phyloP scores from a whole-genome alignment of 306 rosid species.

The Rosa lucieae region DNA sequence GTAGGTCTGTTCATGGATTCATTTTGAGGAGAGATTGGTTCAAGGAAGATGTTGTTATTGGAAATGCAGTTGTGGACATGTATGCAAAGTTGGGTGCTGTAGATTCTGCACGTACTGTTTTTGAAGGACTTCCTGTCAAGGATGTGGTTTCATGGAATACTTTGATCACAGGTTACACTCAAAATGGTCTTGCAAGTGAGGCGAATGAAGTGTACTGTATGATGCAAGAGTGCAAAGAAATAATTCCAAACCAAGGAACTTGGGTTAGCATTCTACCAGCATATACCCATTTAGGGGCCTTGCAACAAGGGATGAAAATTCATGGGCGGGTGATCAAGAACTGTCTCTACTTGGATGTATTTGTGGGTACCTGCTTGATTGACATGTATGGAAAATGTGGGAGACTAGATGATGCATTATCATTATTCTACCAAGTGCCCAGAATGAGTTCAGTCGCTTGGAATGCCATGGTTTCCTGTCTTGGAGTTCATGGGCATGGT shows the following conservation, averaged over 20 bases:
- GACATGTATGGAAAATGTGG: conserved; percentile 66
- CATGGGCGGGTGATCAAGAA: conserved; percentile 49
- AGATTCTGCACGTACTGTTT: conserved; percentile 33
- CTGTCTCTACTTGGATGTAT: conserved; percentile 38
- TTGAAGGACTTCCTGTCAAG: conserved; percentile 39
- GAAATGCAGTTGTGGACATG: conserved; percentile 57
- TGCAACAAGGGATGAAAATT: conserved; percentile 50
- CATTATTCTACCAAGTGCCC: conserved; percentile 37
- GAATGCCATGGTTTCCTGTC: conserved; percentile 52
- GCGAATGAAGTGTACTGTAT: conserved; percentile 38
- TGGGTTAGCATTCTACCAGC: conserved; percentile 54
- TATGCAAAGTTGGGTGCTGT: conserved; percentile 48
- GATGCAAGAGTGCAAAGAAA: conserved; percentile 34
- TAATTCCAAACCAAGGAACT: conserved; percentile 49
- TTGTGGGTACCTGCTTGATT: conserved; percentile 45
- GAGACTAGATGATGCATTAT: conserved; percentile 44
- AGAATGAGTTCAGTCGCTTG: conserved; percentile 37
- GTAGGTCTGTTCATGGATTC: conserved; percentile 44
- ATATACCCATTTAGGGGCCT: conserved; percentile 41
- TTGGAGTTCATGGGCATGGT: conserved; percentile 50
- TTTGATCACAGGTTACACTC: conserved; percentile 51
- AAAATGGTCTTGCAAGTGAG: conserved; percentile 52
- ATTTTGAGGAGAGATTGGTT: conserved; percentile 42
- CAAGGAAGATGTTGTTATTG: conserved; percentile 36
- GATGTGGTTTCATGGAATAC: conserved; percentile 50